Evolutionary conservation across 2,329 filamentous ascomycete genomes (phyloP), one percentile per base, ranked within the genome.

Genomic region (Malbranchea cinnamomea): DNA sequence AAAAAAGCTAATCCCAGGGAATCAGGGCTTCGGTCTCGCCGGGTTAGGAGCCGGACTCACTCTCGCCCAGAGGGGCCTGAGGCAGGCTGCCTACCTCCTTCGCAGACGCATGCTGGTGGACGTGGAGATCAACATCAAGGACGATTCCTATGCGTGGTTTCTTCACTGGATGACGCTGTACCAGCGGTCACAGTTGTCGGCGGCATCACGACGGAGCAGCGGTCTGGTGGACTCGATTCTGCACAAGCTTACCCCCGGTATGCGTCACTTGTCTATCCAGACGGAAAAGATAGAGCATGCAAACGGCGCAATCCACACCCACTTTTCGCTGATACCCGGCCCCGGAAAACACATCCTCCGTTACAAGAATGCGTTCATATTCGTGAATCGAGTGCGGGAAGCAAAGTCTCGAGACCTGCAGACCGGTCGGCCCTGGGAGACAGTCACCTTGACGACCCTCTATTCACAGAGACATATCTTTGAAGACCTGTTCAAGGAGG

Each of bases 61-160:
- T 8, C 71, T 92, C 43, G 81, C 76, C 17, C 83, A 89, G 39
- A 78, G 78, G 48, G 81, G 80, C 19, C 54, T 79, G 35, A 70
- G 85, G 36, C 65, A 74, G 44, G 74, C 74, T 32, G 74, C 77
- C n/a, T 68, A 70, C 24, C 65, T 91, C 33, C 59, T 93, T 35
- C 79, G 82, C 28, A 75, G 78, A 31, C 81, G 87, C 28, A 73
- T 98, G 59, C 74, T 98, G 17, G 82, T 95, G 45, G 84, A 94
- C 46, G 74, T 98, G 46, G 89, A 98, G 56, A 93, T 98, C 54
- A 87, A 81, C 53, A 80, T 83, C 49, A 81, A 87, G 46, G 89
- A 98, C 57, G 74, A 83, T 25, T 85, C 87, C 2, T 98, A 95
- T 52, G 75, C 75, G 23, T 95, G 85, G 87, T 74, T 98, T 23